phyloP scores from a whole-genome alignment of 257 asterid species.

The Sherardia arvensis region DNA sequence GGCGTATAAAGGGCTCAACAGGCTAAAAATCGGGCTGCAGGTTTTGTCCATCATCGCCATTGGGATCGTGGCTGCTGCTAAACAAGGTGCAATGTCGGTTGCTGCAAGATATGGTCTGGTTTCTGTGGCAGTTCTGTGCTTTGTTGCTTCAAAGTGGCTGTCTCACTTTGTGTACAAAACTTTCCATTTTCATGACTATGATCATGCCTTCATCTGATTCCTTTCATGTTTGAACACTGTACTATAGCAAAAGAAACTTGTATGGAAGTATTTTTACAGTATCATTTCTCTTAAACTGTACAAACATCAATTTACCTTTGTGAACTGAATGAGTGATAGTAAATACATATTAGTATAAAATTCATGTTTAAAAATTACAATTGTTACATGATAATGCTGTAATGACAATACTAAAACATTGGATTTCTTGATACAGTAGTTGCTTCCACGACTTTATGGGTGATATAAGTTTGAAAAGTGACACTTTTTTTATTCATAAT shows the following conservation, averaged over 20 bases:
- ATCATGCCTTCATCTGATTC: conserved; percentile 58
- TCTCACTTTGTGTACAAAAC: conserved; percentile 64
- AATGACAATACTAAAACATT: no score
- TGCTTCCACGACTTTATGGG: no score
- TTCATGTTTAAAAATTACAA: no score
- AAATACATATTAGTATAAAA: no score
- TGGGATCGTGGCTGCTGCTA: conserved; percentile 60
- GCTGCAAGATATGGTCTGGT: conserved; percentile 38
- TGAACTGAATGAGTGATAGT: no score
- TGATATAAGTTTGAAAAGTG: no score
- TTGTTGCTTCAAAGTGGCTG: conserved; percentile 68
- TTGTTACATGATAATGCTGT: no score
- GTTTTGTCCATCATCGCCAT: conserved; percentile 36
- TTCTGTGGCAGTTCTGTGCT: conserved; percentile 46
- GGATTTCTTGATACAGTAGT: no score
- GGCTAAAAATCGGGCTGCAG: conserved; percentile 43
- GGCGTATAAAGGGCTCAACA: conserved; percentile 51
- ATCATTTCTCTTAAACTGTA: no score
- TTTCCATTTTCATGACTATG: conserved; percentile 83
- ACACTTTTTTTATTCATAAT: no score
- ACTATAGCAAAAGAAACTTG: background rate
- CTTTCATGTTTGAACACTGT: background rate
- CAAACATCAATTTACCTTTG: no score
- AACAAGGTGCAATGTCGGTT: conserved; percentile 39
- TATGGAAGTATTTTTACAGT: no score